phyloP scores from a whole-genome alignment of 2,329 filamentous ascomycete genomes.

The Alternaria novae-zelandiae region DNA sequence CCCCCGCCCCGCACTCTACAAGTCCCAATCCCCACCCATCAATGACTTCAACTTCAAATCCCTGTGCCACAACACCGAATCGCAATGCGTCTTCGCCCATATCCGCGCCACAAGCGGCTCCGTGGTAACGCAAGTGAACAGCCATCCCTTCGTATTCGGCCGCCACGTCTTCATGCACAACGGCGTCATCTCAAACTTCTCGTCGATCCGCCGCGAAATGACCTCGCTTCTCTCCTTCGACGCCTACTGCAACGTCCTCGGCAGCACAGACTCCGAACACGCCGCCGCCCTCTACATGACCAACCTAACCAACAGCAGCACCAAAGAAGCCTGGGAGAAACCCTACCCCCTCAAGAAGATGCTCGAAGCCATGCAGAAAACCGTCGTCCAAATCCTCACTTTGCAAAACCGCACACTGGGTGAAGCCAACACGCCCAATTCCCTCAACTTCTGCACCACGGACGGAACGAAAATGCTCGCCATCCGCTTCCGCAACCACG shows the following conservation, averaged over 20 bases:
- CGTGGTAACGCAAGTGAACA: slow-evolving; percentile 58
- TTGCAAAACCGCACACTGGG: slow-evolving; percentile 55
- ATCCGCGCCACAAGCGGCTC: slow-evolving; percentile 59
- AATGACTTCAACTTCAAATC: slow-evolving; percentile 62
- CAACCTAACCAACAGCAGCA: slow-evolving; percentile 49
- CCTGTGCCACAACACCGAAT: slow-evolving; percentile 59
- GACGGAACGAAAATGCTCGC: slow-evolving; percentile 59
- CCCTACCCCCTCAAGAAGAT: slow-evolving; percentile 53
- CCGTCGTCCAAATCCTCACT: slow-evolving; percentile 54
- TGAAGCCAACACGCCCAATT: slow-evolving; percentile 51
- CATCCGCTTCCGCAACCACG: slow-evolving; percentile 61
- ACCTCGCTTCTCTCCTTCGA: slow-evolving; percentile 55
- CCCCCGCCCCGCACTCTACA: slow-evolving; percentile 59
- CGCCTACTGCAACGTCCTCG: slow-evolving; percentile 56
- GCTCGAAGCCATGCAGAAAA: slow-evolving; percentile 54
- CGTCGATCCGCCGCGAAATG: slow-evolving; percentile 55
- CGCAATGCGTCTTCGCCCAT: slow-evolving; percentile 59
- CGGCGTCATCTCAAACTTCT: slow-evolving; percentile 58
- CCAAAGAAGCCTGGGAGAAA: slow-evolving; percentile 52
- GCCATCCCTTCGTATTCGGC: slow-evolving; percentile 63
- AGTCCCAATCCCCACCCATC: slow-evolving; percentile 58
- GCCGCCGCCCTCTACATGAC: slow-evolving; percentile 59
- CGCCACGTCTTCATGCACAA: slow-evolving; percentile 64
- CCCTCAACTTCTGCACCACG: slow-evolving; percentile 60
- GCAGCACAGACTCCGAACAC: slow-evolving; percentile 61